phyloP scores from a whole-genome alignment of 2,329 filamentous ascomycete species.

The Mariannaea elegans region DNA sequence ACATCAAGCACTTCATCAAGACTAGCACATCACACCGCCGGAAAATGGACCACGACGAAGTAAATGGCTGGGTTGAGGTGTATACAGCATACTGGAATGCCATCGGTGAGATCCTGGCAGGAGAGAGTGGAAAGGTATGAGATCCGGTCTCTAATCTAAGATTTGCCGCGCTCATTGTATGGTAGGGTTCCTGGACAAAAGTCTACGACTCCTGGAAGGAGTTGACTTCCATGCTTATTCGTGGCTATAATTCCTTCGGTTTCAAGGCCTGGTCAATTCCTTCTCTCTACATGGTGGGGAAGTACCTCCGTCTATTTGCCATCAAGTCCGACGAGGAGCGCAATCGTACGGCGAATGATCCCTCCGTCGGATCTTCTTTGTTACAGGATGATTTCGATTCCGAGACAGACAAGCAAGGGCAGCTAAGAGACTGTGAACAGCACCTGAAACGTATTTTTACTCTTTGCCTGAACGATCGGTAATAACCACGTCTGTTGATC shows the following conservation, averaged over 20 bases:
- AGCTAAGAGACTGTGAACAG: slow-evolving; percentile 89
- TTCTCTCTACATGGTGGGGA: slow-evolving; percentile 86
- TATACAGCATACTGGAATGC: slow-evolving; percentile 88
- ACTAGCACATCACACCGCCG: slow-evolving; percentile 64
- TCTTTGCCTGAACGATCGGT: slow-evolving; percentile 90
- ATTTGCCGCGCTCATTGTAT: slow-evolving; percentile 24
- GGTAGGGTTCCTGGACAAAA: slow-evolving; percentile 74
- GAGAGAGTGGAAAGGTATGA: slow-evolving; percentile 49
- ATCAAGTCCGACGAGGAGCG: slow-evolving; percentile 86
- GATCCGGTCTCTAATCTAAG: not conserved
- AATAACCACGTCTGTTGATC: slow-evolving; percentile 31
- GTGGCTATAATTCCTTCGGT: slow-evolving; percentile 78
- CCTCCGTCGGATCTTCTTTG: slow-evolving; percentile 50
- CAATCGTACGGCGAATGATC: slow-evolving; percentile 47
- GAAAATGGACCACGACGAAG: slow-evolving; percentile 71
- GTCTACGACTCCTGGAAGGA: slow-evolving; percentile 93
- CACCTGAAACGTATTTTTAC: slow-evolving; percentile 93
- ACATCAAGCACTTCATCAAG: slow-evolving; percentile 77
- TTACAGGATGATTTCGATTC: slow-evolving; percentile 86
- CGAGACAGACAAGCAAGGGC: slow-evolving; percentile 80
- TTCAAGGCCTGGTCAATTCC: slow-evolving; percentile 94
- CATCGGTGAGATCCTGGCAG: slow-evolving; percentile 74
- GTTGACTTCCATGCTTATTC: slow-evolving; percentile 76
- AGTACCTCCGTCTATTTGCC: slow-evolving; percentile 86
- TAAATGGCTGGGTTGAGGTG: slow-evolving; percentile 85